Conservation (phyloP, 306 rosid genomes). For the Medicago lupulina region DNA sequence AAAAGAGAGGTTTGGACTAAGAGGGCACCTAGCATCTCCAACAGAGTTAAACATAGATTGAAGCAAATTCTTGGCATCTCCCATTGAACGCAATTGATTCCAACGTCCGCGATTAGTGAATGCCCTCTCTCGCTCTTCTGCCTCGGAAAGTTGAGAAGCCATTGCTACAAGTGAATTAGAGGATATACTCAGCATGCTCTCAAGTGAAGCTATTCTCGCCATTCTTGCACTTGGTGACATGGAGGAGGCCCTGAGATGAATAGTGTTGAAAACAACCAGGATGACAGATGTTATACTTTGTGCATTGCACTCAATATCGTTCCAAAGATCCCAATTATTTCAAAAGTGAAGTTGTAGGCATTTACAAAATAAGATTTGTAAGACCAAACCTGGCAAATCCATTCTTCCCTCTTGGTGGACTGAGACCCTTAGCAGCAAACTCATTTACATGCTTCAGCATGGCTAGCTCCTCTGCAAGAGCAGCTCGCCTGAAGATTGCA, state of each 20-base stretch:
- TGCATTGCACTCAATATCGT: slow-evolving; percentile 8
- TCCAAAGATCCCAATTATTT: slow-evolving; percentile 16
- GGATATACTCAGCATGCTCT: slow-evolving; percentile 90
- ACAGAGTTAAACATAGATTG: slow-evolving; percentile 93
- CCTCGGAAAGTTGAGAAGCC: slow-evolving; percentile 99
- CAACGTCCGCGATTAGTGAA: slow-evolving; percentile 97
- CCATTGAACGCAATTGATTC: slow-evolving; percentile 99
- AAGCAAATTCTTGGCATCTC: slow-evolving; percentile 95
- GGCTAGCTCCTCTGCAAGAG: slow-evolving; percentile 95
- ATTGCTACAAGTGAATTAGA: slow-evolving; percentile 97
- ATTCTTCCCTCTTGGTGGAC: slow-evolving; percentile 94
- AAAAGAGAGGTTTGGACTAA: slow-evolving; percentile 28
- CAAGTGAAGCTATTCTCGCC: slow-evolving; percentile 93
- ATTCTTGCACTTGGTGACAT: slow-evolving; percentile 98
- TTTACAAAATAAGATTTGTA: slow-evolving; percentile 24
- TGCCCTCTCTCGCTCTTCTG: slow-evolving; percentile 98
- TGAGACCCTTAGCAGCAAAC: slow-evolving; percentile 90
- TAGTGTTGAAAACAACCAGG: slow-evolving; percentile 42
- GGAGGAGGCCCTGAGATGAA: slow-evolving; percentile 77
- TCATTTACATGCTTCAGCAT: slow-evolving; percentile 91
- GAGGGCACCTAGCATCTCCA: slow-evolving; percentile 82
- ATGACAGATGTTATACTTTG: slow-evolving; percentile 37
- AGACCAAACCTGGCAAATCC: slow-evolving; percentile 73
- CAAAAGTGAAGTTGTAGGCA: slow-evolving; percentile 27
- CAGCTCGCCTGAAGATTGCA: slow-evolving; percentile 83